Evolutionary conservation across 108 stramenopile genomes (phyloP).

Genomic region (Mayamaea pseudoterrestris): DNA sequence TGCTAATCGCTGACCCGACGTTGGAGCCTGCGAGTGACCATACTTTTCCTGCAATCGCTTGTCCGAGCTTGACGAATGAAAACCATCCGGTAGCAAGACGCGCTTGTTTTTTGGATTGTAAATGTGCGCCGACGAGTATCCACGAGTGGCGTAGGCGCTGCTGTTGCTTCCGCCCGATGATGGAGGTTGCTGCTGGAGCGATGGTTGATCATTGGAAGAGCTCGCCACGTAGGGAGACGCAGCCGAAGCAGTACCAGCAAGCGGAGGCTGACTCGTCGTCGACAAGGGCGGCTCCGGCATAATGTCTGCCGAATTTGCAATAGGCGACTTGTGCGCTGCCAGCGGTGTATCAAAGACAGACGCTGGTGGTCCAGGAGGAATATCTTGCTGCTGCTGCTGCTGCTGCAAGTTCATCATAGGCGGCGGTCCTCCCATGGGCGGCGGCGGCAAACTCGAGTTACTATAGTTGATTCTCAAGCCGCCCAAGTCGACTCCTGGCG

Average conservation of each 20-base stretch:
- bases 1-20: conserved; percentile 4
- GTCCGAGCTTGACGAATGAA: conserved; percentile 76
- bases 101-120: conserved; percentile 10
- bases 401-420: conserved; percentile 4
- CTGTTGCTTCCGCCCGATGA: background rate
- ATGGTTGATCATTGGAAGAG: conserved; percentile 22
- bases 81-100: conserved; percentile 71
- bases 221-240: conserved; percentile 10
- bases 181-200: conserved; percentile 16
- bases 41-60: conserved; percentile 68
- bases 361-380: background rate
- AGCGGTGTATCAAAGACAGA: conserved; percentile 2
- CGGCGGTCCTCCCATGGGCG: conserved; percentile 29
- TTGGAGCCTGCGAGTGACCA: conserved; percentile 61
- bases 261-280: background rate
- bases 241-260: conserved; percentile 2
- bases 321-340: conserved; percentile 3
- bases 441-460: conserved; percentile 41
- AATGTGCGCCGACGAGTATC: conserved; percentile 33
- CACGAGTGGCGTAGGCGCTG: conserved; percentile 1
- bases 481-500: conserved; percentile 74
- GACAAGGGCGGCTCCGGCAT: conserved; percentile 3
- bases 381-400: conserved; percentile 5
- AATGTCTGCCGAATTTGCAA: conserved; percentile 1
- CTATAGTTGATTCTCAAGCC: conserved; percentile 48